phyloP scores from a whole-genome alignment of 2,329 filamentous ascomycete species.

The Verticillium alfalfae region DNA sequence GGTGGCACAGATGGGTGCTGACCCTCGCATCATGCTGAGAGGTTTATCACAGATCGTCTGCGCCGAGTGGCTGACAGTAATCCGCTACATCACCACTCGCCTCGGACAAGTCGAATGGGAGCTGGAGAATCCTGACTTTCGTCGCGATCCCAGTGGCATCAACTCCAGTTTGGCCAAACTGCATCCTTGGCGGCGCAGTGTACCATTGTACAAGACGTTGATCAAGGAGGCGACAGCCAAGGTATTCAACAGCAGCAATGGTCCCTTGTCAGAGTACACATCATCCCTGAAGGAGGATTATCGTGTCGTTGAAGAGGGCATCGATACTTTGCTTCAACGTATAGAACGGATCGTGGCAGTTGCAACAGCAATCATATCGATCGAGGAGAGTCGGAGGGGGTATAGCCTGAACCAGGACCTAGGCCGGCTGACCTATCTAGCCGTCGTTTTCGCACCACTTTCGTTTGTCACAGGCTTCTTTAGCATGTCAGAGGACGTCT shows the following conservation, averaged over 20 bases:
- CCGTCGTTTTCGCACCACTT: conserved; percentile 25
- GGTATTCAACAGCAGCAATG: background rate
- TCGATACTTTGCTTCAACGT: conserved; percentile 22
- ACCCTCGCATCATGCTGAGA: conserved; percentile 10
- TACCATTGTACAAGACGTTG: conserved; percentile 18
- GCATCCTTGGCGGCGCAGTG: conserved; percentile 17
- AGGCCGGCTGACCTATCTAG: conserved; percentile 22
- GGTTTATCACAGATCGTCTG: conserved; percentile 15
- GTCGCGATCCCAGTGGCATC: conserved; percentile 12
- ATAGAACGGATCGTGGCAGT: conserved; percentile 23
- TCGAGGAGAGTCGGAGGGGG: conserved; percentile 19
- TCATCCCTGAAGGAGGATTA: conserved; percentile 15
- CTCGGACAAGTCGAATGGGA: conserved; percentile 19
- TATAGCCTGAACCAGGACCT: conserved; percentile 22
- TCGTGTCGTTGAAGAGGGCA: conserved; percentile 12
- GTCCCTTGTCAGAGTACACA: conserved; percentile 5
- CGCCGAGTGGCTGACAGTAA: conserved; percentile 19
- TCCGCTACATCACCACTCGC: conserved; percentile 21
- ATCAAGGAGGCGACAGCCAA: conserved; percentile 2
- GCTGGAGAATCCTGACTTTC: conserved; percentile 16
- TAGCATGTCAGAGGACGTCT: conserved; percentile 20
- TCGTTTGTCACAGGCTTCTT: conserved; percentile 21
- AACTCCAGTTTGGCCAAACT: conserved; percentile 15
- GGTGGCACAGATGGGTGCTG: background rate
- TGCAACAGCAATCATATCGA: conserved; percentile 22